Evolutionary conservation across 495 filamentous ascomycete species (phyloP), one percentile per base, ranked within the genome.

Genomic region (Cercophora sp.): DNA sequence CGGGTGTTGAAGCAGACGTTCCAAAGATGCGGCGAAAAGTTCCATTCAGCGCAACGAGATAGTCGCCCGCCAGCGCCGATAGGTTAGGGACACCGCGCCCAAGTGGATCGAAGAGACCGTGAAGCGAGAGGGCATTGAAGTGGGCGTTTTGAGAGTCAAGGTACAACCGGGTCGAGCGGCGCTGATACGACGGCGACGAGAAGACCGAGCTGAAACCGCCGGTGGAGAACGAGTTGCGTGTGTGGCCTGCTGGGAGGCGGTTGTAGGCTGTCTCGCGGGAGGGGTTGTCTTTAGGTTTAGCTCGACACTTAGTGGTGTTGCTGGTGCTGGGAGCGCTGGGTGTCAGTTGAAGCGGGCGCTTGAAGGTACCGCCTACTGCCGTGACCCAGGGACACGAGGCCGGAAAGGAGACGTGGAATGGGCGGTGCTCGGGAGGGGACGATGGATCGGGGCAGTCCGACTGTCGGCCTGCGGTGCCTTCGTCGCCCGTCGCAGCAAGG

Each of bases 181-280:
- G 23, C 58, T 89, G 85, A 55, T 82, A 89, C 4, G 55, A 54
- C 0, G 85, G 82, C 6, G 72, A 61, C 10, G 70, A 52, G 64
- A 83, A 89, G 62, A 86, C 70, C 61, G 85, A 84, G 64, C 75
- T 81, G 68, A 88, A 87, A 13, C 83, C 84, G 36, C 85, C 83
- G 15, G 80, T 80, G 6, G 79, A 82, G 24, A 63, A n/a, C n/a
- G 5, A 16, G 37, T 22, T 41, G 10, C 15, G 16, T 3, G 19
- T 24, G 41, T 24, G 19, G 19, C 2, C 20, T 27, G 20, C 63
- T 66, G 78, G 8, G 8, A 47, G 15, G 29, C n/a, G n/a, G n/a
- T 41, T 52, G 42, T 37, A 52, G 5, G 29, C 45, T 4, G 20
- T 11, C 29, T 48, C 45, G 8, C 15, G 32, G 6, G 15, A 15